Evolutionary conservation across 306 rosid species (phyloP).

Genomic region (Mucuna pruriens): DNA sequence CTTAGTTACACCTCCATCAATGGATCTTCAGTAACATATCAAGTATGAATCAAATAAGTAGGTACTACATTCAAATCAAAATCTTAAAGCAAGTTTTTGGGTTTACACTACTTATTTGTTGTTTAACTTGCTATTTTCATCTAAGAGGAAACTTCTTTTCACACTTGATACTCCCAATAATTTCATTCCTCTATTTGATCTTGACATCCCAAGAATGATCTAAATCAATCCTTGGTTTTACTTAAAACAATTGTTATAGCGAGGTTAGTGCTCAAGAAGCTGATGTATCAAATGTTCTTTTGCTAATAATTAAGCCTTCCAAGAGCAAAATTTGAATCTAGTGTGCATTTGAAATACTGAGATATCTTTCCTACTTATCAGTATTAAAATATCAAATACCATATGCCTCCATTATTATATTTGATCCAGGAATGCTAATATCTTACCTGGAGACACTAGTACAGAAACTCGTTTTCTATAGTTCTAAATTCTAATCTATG

Average conservation of each 20-base stretch:
- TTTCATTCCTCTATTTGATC: slow-evolving; percentile 4
- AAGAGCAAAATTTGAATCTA: not conserved
- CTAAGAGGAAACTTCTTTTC: not conserved
- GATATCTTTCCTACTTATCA: not conserved
- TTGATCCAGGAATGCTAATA: not conserved
- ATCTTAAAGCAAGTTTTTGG: not conserved
- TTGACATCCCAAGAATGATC: slow-evolving; percentile 16
- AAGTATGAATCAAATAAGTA: too few relatives aligned
- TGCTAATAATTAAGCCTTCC: not conserved
- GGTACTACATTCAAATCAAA: not conserved
- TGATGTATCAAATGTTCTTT: not conserved
- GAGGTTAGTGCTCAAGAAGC: not conserved
- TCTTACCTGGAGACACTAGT: not conserved
- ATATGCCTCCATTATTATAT: not conserved
- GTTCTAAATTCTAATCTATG: not conserved
- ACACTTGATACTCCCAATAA: not conserved
- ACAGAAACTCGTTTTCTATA: not conserved
- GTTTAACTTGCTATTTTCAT: not conserved
- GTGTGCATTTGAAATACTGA: not conserved
- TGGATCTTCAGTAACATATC: not conserved
- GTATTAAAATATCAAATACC: not conserved
- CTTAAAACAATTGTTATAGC: not conserved
- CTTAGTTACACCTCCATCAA: not conserved
- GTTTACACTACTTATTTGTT: not conserved
- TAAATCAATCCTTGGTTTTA: slow-evolving; percentile 19